These are phyloP conservation scores for Dentiscutata heterogama DNA, from an alignment of 371 early-diverging fungal species.

Conservation along the genomic window DNA sequence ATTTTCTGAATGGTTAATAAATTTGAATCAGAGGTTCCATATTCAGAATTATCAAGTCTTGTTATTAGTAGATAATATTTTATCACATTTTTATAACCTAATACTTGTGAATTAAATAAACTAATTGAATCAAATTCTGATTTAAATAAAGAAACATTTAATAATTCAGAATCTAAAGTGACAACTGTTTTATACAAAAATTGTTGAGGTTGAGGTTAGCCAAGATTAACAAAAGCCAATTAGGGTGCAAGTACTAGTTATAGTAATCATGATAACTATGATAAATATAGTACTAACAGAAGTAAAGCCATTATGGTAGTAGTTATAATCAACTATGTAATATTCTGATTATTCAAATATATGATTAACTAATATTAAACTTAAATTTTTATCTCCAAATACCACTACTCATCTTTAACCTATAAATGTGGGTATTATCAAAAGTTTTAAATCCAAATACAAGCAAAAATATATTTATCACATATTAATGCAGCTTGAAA, in stretches of 20 bases:
- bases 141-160: no score
- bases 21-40: not conserved
- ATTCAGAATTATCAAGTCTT: slow-evolving; percentile 2
- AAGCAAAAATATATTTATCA: not conserved
- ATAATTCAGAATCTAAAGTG: no score
- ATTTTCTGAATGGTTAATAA: not conserved
- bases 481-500: not conserved
- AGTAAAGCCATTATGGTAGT: not conserved
- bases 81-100: not conserved
- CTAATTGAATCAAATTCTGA: not conserved
- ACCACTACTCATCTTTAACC: not conserved
- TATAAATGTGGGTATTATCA: not conserved
- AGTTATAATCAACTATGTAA: not conserved
- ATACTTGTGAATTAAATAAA: not conserved
- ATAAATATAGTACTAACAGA: not conserved
- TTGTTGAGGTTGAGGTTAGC: not conserved
- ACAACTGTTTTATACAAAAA: no score
- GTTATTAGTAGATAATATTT: not conserved
- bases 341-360: not conserved
- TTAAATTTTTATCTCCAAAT: not conserved
- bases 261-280: not conserved
- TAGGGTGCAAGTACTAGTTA: not conserved
- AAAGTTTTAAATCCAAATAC: no score
- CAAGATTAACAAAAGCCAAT: not conserved
- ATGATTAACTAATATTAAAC: no score